Percentiles rank a stretch among this genome's conserved stretches.
phyloP scores from a whole-genome alignment of 2,329 filamentous ascomycete species.

The Canariomyces notabilis region DNA sequence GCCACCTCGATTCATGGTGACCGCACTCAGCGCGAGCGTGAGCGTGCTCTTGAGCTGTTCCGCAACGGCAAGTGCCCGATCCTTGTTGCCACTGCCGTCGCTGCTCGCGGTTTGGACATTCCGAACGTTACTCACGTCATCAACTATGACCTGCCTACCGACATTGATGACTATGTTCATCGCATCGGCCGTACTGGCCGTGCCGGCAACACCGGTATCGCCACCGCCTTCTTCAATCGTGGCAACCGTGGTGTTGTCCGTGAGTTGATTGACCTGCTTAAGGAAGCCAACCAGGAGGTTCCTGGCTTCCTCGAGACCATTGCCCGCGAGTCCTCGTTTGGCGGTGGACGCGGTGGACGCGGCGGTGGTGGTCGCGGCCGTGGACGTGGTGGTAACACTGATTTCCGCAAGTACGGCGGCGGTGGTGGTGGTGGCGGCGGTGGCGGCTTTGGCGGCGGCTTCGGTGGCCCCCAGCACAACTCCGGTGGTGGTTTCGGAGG shows the following conservation, averaged over 20 bases:
- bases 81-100: constrained; percentile 92
- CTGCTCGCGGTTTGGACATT: constrained; percentile 86
- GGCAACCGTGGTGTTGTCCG: constrained; percentile 97
- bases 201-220: constrained; percentile 97
- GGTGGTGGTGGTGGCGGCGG: constrained; percentile 46
- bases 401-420: constrained; percentile 77
- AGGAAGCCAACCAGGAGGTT: constrained; percentile 97
- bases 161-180: constrained; percentile 98
- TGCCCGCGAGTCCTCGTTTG: constrained; percentile 86
- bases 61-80: constrained; percentile 93
- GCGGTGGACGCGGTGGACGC: constrained; percentile 61
- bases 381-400: constrained; percentile 68
- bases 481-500: constrained; percentile 42
- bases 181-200: constrained; percentile 99
- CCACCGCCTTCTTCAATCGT: constrained; percentile 99
- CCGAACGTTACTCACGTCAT: constrained; percentile 95
- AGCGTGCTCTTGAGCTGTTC: constrained; percentile 96
- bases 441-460: constrained; percentile 43
- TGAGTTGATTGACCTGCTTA: constrained; percentile 93
- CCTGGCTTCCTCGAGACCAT: constrained; percentile 94
- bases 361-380: constrained; percentile 67
- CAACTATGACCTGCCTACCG: constrained; percentile 98
- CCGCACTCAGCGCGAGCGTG: constrained; percentile 97
- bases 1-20: constrained; percentile 98
- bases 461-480: constrained; percentile 36